phyloP scores from a whole-genome alignment of 176 grass and related monocot species.

The Saccharum spontaneum region DNA sequence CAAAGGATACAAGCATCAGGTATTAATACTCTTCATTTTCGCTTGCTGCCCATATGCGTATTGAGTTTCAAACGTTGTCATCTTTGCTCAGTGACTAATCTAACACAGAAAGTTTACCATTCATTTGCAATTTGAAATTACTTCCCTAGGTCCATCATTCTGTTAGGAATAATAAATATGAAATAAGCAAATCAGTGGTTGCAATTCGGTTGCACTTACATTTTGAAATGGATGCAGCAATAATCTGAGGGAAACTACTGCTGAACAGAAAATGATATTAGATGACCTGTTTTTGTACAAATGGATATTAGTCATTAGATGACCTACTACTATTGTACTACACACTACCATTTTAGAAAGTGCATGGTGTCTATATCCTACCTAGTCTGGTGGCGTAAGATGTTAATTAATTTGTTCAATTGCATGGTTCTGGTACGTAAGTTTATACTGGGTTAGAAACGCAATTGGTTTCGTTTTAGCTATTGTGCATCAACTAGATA shows the following conservation, averaged over 20 bases:
- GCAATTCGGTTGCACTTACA: too few species aligned
- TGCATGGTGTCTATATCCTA: too few species aligned
- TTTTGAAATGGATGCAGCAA: too few species aligned
- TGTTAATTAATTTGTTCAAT: background rate
- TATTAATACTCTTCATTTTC: too few species aligned
- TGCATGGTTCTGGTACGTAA: background rate
- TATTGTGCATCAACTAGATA: too few species aligned
- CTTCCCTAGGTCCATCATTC: too few species aligned
- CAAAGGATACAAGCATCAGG: too few species aligned
- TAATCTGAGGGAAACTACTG: too few species aligned
- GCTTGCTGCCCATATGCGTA: background rate
- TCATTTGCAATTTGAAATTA: background rate
- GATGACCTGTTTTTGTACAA: background rate
- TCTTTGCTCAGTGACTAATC: background rate
- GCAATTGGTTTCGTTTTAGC: background rate
- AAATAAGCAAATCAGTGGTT: background rate
- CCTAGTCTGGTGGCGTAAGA: background rate
- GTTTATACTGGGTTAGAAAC: background rate
- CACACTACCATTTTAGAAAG: background rate
- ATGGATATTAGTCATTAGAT: background rate
- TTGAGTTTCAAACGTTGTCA: background rate
- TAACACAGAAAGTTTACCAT: background rate
- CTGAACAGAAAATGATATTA: too few species aligned
- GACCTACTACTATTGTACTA: too few species aligned
- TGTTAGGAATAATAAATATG: background rate